Evolutionary conservation across 345 rosid genomes (phyloP).

Genomic region (Ceriops tagal): DNA sequence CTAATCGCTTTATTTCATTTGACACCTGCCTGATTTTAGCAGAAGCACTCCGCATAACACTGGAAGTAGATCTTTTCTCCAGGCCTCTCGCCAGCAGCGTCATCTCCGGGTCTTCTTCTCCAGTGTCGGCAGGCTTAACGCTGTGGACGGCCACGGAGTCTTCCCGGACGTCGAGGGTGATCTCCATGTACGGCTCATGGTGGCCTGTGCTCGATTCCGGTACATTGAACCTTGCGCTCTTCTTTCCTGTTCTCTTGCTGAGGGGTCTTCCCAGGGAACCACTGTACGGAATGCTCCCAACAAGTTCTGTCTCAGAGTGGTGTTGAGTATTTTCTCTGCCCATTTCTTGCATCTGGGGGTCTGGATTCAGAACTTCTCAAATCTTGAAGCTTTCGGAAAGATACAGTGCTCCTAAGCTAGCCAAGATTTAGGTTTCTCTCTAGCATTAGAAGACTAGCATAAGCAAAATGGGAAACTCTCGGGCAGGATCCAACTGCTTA

Average conservation of each 20-base stretch:
- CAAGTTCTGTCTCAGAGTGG: slow-evolving; percentile 40
- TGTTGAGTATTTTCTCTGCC: slow-evolving; percentile 27
- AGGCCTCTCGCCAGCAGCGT: slow-evolving; percentile 42
- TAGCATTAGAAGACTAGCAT: too few species aligned
- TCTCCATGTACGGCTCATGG: slow-evolving; percentile 39
- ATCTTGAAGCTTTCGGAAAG: not conserved
- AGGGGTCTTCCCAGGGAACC: slow-evolving; percentile 54
- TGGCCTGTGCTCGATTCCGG: slow-evolving; percentile 26
- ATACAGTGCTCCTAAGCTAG: too few species aligned
- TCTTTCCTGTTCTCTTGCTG: slow-evolving; percentile 37
- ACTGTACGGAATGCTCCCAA: slow-evolving; percentile 26
- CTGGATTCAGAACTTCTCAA: not conserved
- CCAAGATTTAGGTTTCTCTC: too few species aligned
- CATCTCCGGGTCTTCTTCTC: slow-evolving; percentile 39
- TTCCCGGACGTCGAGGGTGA: slow-evolving; percentile 24
- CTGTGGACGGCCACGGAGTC: slow-evolving; percentile 31
- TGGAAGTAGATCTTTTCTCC: slow-evolving; percentile 46
- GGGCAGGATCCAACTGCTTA: too few species aligned
- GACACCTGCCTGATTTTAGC: slow-evolving; percentile 50
- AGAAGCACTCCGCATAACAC: slow-evolving; percentile 47
- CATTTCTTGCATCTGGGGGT: slow-evolving; percentile 22
- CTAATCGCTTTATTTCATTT: slow-evolving; percentile 54
- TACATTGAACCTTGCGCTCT: slow-evolving; percentile 38
- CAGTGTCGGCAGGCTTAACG: slow-evolving; percentile 35
- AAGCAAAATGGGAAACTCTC: too few species aligned